Percentiles rank a stretch among this genome's conserved stretches.
phyloP scores from a whole-genome alignment of 805 yeast species.

The Alloascoidea africana region DNA sequence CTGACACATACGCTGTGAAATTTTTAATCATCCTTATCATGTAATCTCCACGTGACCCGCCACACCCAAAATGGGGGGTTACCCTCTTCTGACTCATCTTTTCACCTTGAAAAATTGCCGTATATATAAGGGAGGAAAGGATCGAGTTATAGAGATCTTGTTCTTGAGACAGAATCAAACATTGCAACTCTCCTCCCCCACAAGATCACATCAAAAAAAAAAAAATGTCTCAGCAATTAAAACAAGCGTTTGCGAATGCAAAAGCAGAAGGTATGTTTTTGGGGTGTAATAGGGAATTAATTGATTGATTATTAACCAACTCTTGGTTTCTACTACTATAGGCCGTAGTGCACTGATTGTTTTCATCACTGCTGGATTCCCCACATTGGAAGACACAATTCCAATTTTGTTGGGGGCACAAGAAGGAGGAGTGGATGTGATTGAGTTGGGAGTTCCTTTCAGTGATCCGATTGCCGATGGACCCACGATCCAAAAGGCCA shows the following conservation, averaged over 20 bases:
- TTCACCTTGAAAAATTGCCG: no score
- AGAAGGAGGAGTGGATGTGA: slow-evolving; percentile 89
- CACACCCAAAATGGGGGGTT: no score
- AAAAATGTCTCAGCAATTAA: slow-evolving; percentile 35
- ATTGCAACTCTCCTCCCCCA: no score
- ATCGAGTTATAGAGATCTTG: no score
- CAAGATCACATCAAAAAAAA: no score
- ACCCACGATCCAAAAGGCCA: slow-evolving; percentile 87
- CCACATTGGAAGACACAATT: slow-evolving; percentile 74
- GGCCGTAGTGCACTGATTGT: slow-evolving; percentile 83
- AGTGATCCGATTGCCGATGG: slow-evolving; percentile 99
- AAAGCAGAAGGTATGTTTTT: slow-evolving; percentile 26
- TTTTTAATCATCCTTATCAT: no score
- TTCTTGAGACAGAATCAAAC: no score
- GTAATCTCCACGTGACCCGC: no score
- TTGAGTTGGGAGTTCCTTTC: slow-evolving; percentile 92
- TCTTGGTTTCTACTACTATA: slow-evolving; percentile 3
- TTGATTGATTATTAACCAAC: no score
- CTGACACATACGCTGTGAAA: no score
- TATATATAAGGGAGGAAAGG: no score
- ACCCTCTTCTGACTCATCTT: no score
- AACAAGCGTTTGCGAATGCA: slow-evolving; percentile 46
- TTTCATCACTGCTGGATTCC: slow-evolving; percentile 90
- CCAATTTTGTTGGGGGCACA: slow-evolving; percentile 81
- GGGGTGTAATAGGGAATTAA: background rate